Evolutionary conservation across 345 rosid genomes (phyloP), one percentile per base, ranked within the genome.

Genomic region (Crucihimalaya himalaica): DNA sequence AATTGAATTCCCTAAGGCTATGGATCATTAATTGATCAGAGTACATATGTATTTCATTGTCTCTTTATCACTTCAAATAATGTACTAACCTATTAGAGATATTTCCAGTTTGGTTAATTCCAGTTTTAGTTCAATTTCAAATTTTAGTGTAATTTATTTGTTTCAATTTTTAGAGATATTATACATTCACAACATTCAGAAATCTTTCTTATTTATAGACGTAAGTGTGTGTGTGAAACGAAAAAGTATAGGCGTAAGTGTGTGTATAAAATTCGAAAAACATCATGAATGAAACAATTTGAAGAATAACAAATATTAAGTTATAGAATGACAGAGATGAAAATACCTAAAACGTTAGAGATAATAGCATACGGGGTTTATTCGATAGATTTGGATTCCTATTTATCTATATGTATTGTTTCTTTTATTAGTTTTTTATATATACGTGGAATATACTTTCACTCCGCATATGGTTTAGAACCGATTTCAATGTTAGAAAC

Each of bases 311-410:
- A 40, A 4, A 39, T 14, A 50, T 48, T 31, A 60, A 11, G 63
- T 31, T 60, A 62, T 11, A 66, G 23, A 39, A 50, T 66, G 61
- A 66, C 14, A 71, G 35, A 60, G 52, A 70, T 70, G 66, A 48
- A 37, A 63, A 34, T 52, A 63, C 76, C 67, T 70, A 56, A 46
- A 55, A 70, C 43, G 63, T 51, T 39, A 53, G 54, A 58, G 68
- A 68, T 68, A 45, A 46, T 32, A 70, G 75, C 75, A 63, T 46
- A 69, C 45, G 63, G 37, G 67, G 66, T 55, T 70, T 63, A 76
- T 70, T 63, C 71, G 48, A 54, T 64, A 48, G 76, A 50, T 48
- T 63, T 70, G 42, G 80, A 77, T 77, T 77, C 80, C 76, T 77
- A 55, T 63, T 35, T 77, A 77, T 77, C 76, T 56, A 70, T 37